Conservation (phyloP, 164 flowering plant genomes). For the Warburgia ugandensis region DNA sequence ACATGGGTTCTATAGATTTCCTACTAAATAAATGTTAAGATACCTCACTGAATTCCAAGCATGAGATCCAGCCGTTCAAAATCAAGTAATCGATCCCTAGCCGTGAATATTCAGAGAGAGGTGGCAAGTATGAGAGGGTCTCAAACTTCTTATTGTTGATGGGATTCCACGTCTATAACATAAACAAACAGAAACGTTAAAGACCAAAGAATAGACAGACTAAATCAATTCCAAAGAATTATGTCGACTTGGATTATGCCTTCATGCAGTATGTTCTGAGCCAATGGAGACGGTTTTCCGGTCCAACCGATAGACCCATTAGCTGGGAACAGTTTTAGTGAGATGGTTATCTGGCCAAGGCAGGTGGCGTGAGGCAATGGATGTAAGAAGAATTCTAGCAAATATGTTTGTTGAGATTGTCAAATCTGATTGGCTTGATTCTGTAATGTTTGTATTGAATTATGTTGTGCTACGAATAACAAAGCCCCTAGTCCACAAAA, state of each 20-base stretch:
- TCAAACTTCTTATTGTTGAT: conserved; percentile 63
- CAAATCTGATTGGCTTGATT: too few relatives aligned
- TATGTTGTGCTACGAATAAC: too few relatives aligned
- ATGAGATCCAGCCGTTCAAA: conserved; percentile 62
- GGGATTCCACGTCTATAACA: conserved; percentile 59
- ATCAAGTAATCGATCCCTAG: conserved; percentile 61
- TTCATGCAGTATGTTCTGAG: conserved; percentile 56
- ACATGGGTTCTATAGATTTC: not conserved
- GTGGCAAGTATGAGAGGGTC: conserved; percentile 63
- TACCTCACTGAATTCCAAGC: conserved; percentile 73
- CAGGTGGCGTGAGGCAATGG: conserved; percentile 24
- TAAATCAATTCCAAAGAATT: not conserved
- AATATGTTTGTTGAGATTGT: conserved; percentile 27
- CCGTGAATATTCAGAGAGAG: conserved; percentile 50
- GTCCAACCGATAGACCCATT: conserved; percentile 39
- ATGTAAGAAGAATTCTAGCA: conserved; percentile 26
- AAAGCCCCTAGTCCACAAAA: too few relatives aligned
- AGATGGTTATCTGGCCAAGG: conserved; percentile 27
- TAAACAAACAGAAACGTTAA: not conserved
- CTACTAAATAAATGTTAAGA: conserved; percentile 12
- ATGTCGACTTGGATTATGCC: conserved; percentile 29
- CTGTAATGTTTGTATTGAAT: too few relatives aligned
- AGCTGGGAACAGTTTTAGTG: conserved; percentile 21
- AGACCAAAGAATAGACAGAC: not conserved
- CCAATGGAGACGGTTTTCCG: conserved; percentile 52